Evolutionary conservation across 805 yeast species (phyloP).

Genomic region (Candida tallmaniae): DNA sequence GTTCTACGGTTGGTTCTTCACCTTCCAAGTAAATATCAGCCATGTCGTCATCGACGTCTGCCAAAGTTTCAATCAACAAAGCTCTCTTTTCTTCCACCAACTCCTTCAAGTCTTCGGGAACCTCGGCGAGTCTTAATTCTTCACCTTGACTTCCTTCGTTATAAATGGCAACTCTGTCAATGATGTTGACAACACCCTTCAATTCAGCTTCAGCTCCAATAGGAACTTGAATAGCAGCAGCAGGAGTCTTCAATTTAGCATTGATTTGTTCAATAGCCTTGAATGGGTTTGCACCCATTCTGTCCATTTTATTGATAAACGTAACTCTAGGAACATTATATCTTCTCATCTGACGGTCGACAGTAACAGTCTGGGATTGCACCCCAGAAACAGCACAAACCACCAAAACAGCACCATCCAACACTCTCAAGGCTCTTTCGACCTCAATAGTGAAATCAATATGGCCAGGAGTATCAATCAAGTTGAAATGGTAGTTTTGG

Average conservation of each 20-base stretch:
- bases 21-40: slow-evolving; percentile 93
- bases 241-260: slow-evolving; percentile 80
- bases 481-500: slow-evolving; percentile 75
- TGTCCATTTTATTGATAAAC: slow-evolving; percentile 96
- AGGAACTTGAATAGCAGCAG: slow-evolving; percentile 97
- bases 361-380: slow-evolving; percentile 97
- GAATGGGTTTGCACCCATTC: slow-evolving; percentile 99
- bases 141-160: slow-evolving; percentile 93
- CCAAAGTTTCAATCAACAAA: slow-evolving; percentile 83
- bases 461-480: slow-evolving; percentile 98
- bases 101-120: slow-evolving; percentile 78
- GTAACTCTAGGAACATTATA: slow-evolving; percentile 96
- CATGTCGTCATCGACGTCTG: slow-evolving; percentile 97
- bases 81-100: slow-evolving; percentile 89
- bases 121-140: slow-evolving; percentile 50
- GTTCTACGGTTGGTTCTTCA: slow-evolving; percentile 76
- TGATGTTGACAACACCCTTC: slow-evolving; percentile 86
- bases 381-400: slow-evolving; percentile 99
- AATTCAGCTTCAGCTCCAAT: slow-evolving; percentile 88
- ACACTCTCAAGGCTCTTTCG: slow-evolving; percentile 95
- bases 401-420: slow-evolving; percentile 97
- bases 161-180: slow-evolving; percentile 80
- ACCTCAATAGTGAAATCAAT: slow-evolving; percentile 98
- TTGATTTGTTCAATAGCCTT: slow-evolving; percentile 89
- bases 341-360: slow-evolving; percentile 98